Percentiles rank a stretch among this genome's conserved stretches.
These are phyloP conservation scores for Guyanaporus albipodus DNA, from an alignment of 768 basidiomycete genomes.

Conservation along the genomic window DNA sequence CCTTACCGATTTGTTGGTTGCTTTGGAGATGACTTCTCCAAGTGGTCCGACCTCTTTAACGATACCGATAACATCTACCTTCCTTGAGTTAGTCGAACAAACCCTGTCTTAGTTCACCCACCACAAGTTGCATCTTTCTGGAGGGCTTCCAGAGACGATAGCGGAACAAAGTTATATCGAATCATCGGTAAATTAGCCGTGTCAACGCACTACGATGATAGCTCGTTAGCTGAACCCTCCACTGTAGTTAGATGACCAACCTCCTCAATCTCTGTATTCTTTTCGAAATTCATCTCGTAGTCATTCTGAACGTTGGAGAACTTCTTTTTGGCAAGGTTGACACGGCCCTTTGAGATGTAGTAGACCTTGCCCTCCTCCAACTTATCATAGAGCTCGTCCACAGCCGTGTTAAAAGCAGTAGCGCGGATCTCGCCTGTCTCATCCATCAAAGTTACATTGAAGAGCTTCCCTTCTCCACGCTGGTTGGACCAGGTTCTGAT, in stretches of 20 bases:
- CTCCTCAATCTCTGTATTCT: conserved; percentile 80
- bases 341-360: conserved; percentile 82
- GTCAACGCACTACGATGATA: conserved; percentile 68
- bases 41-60: conserved; percentile 75
- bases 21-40: conserved; percentile 70
- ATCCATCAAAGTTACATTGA: conserved; percentile 91
- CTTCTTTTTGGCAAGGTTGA: conserved; percentile 96
- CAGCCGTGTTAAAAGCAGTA: conserved; percentile 86
- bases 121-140: conserved; percentile 83
- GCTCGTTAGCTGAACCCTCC: conserved; percentile 5
- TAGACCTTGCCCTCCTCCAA: conserved; percentile 92
- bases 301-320: conserved; percentile 88
- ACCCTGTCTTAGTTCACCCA: conserved; percentile 33
- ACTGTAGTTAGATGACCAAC: conserved; percentile 35
- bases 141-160: conserved; percentile 57
- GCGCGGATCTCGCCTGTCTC: conserved; percentile 89
- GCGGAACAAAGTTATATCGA: conserved; percentile 75
- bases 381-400: conserved; percentile 78
- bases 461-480: conserved; percentile 91
- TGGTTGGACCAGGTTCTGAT: conserved; percentile 87
- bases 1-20: conserved; percentile 55
- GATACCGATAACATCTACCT: conserved; percentile 79
- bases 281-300: conserved; percentile 88
- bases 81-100: background rate
- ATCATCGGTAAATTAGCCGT: conserved; percentile 69